Conservation (phyloP, 164 flowering plant species). For the Stephania japonica region DNA sequence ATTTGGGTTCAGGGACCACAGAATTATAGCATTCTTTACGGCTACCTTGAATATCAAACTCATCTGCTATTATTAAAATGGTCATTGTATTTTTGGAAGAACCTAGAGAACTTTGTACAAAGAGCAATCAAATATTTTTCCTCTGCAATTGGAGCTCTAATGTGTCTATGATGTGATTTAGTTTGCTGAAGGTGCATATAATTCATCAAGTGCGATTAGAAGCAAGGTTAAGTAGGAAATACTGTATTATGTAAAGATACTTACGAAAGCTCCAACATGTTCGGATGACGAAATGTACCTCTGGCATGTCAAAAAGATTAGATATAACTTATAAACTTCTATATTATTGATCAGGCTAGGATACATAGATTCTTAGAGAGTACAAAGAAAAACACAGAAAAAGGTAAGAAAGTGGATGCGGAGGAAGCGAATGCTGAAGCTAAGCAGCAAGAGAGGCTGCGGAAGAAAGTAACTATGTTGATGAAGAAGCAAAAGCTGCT, state of each 20-base stretch:
- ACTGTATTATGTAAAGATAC: background rate
- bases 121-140: background rate
- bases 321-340: slow-evolving; percentile 1
- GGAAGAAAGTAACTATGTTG: slow-evolving; percentile 54
- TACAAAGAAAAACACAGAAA: slow-evolving; percentile 38
- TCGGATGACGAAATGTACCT: background rate
- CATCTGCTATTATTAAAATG: too few relatives aligned
- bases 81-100: background rate
- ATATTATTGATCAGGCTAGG: slow-evolving; percentile 51
- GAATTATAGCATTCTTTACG: too few relatives aligned
- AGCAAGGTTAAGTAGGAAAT: background rate
- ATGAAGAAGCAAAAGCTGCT: slow-evolving; percentile 66
- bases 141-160: background rate
- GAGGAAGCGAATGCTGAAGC: slow-evolving; percentile 24
- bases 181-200: background rate
- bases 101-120: background rate
- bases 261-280: background rate
- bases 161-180: background rate
- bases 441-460: slow-evolving; percentile 42
- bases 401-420: slow-evolving; percentile 22
- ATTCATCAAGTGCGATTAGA: background rate
- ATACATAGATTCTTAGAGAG: slow-evolving; percentile 70
- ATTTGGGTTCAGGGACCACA: too few relatives aligned
- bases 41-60: too few relatives aligned
- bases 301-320: background rate